These are phyloP conservation scores for Dittrichia graveolens DNA, from an alignment of 129 eudicot species.

Conservation along the genomic window DNA sequence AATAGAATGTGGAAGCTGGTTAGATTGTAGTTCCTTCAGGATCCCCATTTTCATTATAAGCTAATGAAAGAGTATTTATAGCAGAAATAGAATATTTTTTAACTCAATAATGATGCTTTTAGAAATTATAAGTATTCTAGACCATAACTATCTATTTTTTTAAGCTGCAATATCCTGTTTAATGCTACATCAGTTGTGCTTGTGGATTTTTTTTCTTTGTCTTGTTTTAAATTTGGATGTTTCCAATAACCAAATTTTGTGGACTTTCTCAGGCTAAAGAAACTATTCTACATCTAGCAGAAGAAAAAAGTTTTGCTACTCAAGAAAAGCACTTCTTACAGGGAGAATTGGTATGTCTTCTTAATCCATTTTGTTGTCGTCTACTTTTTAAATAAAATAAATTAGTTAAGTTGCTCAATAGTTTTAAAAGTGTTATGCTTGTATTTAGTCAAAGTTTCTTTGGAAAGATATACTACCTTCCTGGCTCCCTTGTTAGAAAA, in stretches of 20 bases:
- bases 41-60: not conserved
- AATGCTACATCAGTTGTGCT: conserved; percentile 7
- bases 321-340: conserved; percentile 41
- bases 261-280: conserved; percentile 38
- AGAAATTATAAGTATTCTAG: not conserved
- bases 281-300: conserved; percentile 38
- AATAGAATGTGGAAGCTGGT: not conserved
- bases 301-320: conserved; percentile 38
- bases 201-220: conserved; percentile 3
- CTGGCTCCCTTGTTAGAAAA: not conserved
- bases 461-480: not conserved
- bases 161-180: conserved; percentile 16
- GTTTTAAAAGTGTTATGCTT: too few relatives aligned
- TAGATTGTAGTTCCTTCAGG: not conserved
- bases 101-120: not conserved
- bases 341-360: conserved; percentile 40
- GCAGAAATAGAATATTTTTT: not conserved
- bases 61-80: not conserved
- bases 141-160: not conserved
- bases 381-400: not conserved
- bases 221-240: conserved; percentile 1
- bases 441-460: too few relatives aligned
- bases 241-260: conserved; percentile 29
- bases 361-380: not conserved
- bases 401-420: conserved; percentile 1